phyloP scores from a whole-genome alignment of 177 flowering plant species.

The Telopea speciosissima region DNA sequence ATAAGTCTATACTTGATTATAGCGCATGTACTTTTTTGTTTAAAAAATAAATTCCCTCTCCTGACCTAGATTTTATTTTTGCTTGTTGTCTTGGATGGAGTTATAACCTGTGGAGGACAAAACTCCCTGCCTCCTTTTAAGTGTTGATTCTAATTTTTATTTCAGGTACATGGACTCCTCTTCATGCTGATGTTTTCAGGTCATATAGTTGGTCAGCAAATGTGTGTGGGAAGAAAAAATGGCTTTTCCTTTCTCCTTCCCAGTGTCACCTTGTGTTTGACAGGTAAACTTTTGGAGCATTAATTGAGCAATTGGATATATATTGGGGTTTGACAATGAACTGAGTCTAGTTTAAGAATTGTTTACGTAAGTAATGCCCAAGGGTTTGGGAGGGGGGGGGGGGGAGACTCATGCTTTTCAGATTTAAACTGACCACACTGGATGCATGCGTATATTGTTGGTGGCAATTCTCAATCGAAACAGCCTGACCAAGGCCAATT shows the following conservation, averaged over 20 bases:
- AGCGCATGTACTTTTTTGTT: no score
- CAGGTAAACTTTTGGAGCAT: conserved; percentile 37
- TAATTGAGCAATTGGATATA: not conserved
- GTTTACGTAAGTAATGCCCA: not conserved
- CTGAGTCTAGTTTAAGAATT: not conserved
- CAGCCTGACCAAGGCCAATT: no score
- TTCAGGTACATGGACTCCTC: conserved; percentile 98
- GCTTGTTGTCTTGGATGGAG: not conserved
- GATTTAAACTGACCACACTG: no score
- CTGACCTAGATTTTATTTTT: not conserved
- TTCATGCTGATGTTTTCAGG: conserved; percentile 97
- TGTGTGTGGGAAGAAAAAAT: conserved; percentile 82
- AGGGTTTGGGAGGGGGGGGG: no score
- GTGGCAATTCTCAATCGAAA: no score
- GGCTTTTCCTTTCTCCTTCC: conserved; percentile 79
- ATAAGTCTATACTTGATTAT: no score
- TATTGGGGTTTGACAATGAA: not conserved
- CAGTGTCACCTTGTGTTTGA: conserved; percentile 80
- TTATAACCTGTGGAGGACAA: not conserved
- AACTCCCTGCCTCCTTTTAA: not conserved
- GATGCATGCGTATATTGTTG: no score
- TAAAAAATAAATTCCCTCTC: no score
- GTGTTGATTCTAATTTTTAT: not conserved
- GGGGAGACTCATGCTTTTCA: no score
- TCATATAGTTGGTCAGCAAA: conserved; percentile 99